Conservation (phyloP, 306 rosid species). For the Quercus agrifolia region DNA sequence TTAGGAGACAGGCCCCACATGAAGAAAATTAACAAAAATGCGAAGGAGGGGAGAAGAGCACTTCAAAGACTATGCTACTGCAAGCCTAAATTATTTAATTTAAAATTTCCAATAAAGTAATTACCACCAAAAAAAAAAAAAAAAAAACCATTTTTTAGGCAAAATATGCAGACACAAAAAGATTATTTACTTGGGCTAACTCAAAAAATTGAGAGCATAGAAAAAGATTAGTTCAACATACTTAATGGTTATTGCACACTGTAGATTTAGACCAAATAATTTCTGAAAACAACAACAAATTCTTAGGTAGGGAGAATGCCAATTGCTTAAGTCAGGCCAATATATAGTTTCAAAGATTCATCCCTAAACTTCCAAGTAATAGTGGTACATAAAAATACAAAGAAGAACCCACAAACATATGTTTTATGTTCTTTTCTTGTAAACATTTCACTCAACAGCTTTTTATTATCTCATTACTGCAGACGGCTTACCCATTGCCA, state of each 20-base stretch:
- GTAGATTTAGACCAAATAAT: not conserved
- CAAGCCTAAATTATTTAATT: not conserved
- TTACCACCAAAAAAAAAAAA: not conserved
- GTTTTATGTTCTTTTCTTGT: not conserved
- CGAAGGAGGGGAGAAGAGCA: not conserved
- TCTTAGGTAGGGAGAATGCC: not conserved
- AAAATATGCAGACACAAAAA: not conserved
- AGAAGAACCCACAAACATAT: not conserved
- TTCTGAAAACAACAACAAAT: not conserved
- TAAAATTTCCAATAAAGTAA: not conserved
- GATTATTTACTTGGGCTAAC: not conserved
- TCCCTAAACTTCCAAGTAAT: not conserved
- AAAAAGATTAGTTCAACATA: not conserved
- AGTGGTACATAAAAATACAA: not conserved
- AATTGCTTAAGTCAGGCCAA: not conserved
- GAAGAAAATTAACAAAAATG: not conserved
- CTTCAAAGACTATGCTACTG: not conserved
- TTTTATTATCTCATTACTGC: not conserved
- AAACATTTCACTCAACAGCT: constrained; percentile 4
- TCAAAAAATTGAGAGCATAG: not conserved
- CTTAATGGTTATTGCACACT: not conserved
- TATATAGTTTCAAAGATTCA: not conserved
- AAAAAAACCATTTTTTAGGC: not conserved
- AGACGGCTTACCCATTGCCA: constrained; percentile 77
- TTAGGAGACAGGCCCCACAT: not conserved